phyloP scores from a whole-genome alignment of 805 yeast species.

The Nakazawaea ernobii region DNA sequence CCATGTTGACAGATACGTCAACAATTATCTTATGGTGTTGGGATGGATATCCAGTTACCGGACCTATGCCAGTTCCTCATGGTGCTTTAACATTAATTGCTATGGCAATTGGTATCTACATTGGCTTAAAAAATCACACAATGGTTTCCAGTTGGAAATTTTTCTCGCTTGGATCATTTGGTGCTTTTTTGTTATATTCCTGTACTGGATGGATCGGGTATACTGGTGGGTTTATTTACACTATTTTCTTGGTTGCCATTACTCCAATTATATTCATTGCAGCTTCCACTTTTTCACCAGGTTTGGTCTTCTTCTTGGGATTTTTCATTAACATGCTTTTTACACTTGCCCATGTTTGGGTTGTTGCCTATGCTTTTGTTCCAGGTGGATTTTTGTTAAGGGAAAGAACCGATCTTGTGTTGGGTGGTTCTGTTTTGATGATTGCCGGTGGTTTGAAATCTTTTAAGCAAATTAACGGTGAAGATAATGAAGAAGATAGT shows the following conservation, averaged over 20 bases:
- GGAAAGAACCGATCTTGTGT: conserved; percentile 79
- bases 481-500: neutral
- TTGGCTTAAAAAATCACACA: conserved; percentile 26
- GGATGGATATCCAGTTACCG: conserved; percentile 86
- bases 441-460: conserved; percentile 49
- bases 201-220: conserved; percentile 69
- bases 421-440: conserved; percentile 47
- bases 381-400: conserved; percentile 88
- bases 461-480: conserved; percentile 20
- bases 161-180: conserved; percentile 22
- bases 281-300: conserved; percentile 49
- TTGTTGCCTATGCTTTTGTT: conserved; percentile 96
- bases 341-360: conserved; percentile 87
- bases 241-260: conserved; percentile 57
- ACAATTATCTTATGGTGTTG: conserved; percentile 92
- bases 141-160: conserved; percentile 1
- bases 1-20: conserved; percentile 77
- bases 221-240: conserved; percentile 60
- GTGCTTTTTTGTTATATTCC: conserved; percentile 44
- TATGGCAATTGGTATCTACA: conserved; percentile 50
- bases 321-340: conserved; percentile 47
- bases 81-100: conserved; percentile 61
- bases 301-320: conserved; percentile 43
- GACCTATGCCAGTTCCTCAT: conserved; percentile 85
- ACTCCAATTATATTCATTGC: conserved; percentile 57